Base-by-base conservation (phyloP, 169 alveolate species). In the Plasmodium reichenowi region DNA sequence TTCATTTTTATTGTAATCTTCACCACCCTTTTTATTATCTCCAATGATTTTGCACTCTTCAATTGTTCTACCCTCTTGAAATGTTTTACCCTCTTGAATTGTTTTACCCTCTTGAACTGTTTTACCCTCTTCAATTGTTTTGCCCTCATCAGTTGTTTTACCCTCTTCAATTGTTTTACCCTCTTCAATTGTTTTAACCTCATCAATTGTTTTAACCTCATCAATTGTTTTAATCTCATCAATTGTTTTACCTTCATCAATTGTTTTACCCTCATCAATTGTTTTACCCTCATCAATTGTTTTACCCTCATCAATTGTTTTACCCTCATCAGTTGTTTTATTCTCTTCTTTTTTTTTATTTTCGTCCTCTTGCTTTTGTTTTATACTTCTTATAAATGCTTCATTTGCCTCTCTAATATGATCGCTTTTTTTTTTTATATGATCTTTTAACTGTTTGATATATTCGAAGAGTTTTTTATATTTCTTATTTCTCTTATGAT, bases 381-480 rank as follows among this genome's bases (percentile, higher is more conserved):
- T 38, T 20, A 15, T 56, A 8, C 7, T 56, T 56, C 10, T 15
- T 38, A 38, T 38, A 38, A 38, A 38, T 38, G 47, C 47, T 9
- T 38, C 47, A 38, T 38, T 38, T 5, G 47, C 47, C 59, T 63
- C 13, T 15, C 20, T 9, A 7, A 45, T 15, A 10, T 48, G 45
- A n/a, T 0, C 20, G 15, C 43, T 78, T n/a, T 15, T 45, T 13
- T 78, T 70, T 12, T 32, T 58, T 15, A 76, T 64, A 22, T 78
- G n/a, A 22, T 26, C 56, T 29, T 54, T 83, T 47, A 83, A 71
- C 4, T 68, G 85, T 29, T 68, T 83, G 22, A 83, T 70, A 59
- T 83, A 83, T 48, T 70, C 47, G 68, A 68, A 83, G 6, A 83
- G 3, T 24, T 83, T 67, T 22, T 52, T 22, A 58, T 83, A 83